Percentiles rank a stretch among this genome's conserved stretches.
Conservation (phyloP, 805 yeast genomes). For the Ogataea neopini region DNA sequence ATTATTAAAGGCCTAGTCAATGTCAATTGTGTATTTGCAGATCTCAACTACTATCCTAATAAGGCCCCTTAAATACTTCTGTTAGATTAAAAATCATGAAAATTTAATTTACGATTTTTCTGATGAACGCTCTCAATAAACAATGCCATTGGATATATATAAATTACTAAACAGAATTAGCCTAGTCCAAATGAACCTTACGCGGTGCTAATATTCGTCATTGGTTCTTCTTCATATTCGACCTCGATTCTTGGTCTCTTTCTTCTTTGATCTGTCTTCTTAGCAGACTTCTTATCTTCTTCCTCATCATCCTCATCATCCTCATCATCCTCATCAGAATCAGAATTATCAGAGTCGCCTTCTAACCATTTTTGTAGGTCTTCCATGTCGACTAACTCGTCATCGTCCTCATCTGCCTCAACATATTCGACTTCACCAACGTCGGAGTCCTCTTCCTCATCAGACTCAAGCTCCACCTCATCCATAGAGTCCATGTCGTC, state of each 20-base stretch:
- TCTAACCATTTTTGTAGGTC: slow-evolving; percentile 85
- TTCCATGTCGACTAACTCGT: slow-evolving; percentile 87
- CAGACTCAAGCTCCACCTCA: slow-evolving; percentile 47
- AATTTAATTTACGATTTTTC: not conserved
- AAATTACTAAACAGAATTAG: slow-evolving; percentile 5
- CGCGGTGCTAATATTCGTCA: slow-evolving; percentile 31
- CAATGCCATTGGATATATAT: slow-evolving; percentile 9
- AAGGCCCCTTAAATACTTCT: no score
- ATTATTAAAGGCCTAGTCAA: no score
- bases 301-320: slow-evolving; percentile 32
- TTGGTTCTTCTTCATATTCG: slow-evolving; percentile 63
- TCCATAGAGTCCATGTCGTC: slow-evolving; percentile 50
- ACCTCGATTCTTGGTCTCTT: slow-evolving; percentile 66
- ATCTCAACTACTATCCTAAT: no score
- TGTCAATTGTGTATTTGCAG: no score
- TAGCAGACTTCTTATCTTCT: slow-evolving; percentile 36
- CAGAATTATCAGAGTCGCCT: slow-evolving; percentile 36
- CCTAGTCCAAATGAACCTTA: slow-evolving; percentile 3
- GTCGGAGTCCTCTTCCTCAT: slow-evolving; percentile 43
- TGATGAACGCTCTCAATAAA: slow-evolving; percentile 5
- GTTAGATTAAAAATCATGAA: not conserved
- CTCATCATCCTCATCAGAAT: slow-evolving; percentile 35
- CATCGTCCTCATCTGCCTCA: slow-evolving; percentile 87
- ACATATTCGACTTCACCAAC: slow-evolving; percentile 84
- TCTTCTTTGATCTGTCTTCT: slow-evolving; percentile 46